Base-by-base conservation (phyloP, 495 filamentous ascomycete species). In the Tuber aestivum region DNA sequence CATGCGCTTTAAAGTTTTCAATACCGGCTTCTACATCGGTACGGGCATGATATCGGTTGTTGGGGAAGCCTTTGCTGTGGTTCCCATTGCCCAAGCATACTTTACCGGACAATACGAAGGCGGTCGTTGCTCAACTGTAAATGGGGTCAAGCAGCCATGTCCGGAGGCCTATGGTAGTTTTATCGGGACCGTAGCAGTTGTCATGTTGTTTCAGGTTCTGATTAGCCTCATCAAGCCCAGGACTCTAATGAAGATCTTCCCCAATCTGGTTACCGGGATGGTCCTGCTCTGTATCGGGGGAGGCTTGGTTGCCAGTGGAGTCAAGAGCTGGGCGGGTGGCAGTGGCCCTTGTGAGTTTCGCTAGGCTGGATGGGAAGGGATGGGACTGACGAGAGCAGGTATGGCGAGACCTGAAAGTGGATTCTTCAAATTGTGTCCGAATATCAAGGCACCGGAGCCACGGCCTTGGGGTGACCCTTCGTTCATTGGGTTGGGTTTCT, bases 251-350 rank as follows among this genome's bases (percentile, higher is more conserved):
- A 83, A 83, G 73, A 79, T 84, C 20, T 85, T 85, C 74, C 84
- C 84, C 2, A 85, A 84, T 45, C 78, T 85, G n/a, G 81, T 85
- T 18, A 83, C 83, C 9, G 84, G 84, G 0, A 84, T 82, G 79
- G 79, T 85, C 50, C 70, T 85, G 72, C 45, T 85, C 44, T 83
- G 84, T 35, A 85, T 85, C n/a, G 84, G 84, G 16, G 80, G 83
- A 3, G 82, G 83, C 27, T 72, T 85, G 32, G 82, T 83, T 4
- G 78, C 76, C 12, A 84, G 79, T 70, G 84, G 84, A 18, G 81
- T 85, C 65, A 84, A 85, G 61, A 82, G 82, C 61, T 85, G 84
- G 84, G 84, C 84, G 41, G 84, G 84, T 0, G 84, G 84, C 40
- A 79, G 77, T n/a, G 81, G 81, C 8, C 81, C 81, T 1, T 82